Conservation (phyloP, 2,329 filamentous ascomycete species). For the Aspergillus caelatus region DNA sequence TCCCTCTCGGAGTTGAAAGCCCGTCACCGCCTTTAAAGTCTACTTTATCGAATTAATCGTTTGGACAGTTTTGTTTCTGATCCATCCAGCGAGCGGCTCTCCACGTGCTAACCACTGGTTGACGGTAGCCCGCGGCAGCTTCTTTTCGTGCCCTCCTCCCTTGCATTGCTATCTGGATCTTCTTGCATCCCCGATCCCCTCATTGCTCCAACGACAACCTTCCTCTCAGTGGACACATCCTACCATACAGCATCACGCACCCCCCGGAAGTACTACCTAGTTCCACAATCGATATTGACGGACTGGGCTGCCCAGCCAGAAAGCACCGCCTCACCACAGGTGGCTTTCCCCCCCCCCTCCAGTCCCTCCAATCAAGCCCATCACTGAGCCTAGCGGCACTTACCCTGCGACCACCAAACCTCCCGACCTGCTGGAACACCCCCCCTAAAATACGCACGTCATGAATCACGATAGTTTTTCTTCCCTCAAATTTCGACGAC, state of each 20-base stretch:
- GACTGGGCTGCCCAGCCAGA: conserved; percentile 21
- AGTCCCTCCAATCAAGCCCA: conserved; percentile 26
- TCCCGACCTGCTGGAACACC: conserved; percentile 26
- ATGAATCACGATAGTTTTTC: conserved; percentile 43
- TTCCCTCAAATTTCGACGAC: conserved; percentile 42
- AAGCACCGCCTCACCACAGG: conserved; percentile 28
- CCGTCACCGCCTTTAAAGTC: conserved; percentile 16
- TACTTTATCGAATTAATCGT: conserved; percentile 1
- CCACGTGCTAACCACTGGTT: conserved; percentile 29
- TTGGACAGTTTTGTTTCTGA: neutral
- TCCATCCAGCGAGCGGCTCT: conserved; percentile 22
- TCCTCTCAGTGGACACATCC: conserved; percentile 3
- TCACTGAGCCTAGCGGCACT: conserved; percentile 15
- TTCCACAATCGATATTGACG: conserved; percentile 16
- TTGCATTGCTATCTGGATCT: conserved; percentile 26
- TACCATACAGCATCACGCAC: conserved; percentile 22
- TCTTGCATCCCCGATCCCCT: conserved; percentile 23
- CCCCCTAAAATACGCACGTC: conserved; percentile 34
- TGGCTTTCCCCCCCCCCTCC: conserved; percentile 23
- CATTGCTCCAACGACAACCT: conserved; percentile 12
- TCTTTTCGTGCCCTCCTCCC: conserved; percentile 26
- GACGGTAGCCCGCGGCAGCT: conserved; percentile 23
- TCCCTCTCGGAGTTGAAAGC: conserved; percentile 1
- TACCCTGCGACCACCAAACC: conserved; percentile 20
- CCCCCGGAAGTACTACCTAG: conserved; percentile 8